Conservation (phyloP, 2,329 filamentous ascomycete species). For the Graphilbum fragrans region DNA sequence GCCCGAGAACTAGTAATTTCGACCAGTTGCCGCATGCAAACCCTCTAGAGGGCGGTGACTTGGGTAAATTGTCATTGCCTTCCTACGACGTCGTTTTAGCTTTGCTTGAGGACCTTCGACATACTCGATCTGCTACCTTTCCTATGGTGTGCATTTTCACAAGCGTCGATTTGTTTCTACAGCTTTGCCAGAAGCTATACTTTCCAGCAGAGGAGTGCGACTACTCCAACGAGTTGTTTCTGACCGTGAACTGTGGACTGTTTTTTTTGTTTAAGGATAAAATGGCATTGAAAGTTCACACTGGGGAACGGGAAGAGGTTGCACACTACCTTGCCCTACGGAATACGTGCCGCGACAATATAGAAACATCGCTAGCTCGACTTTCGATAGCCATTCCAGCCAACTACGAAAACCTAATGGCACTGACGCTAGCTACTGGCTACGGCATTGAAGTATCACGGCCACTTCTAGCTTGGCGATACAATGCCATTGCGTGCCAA, state of each 20-base stretch:
- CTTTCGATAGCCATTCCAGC: conserved; percentile 44
- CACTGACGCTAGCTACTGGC: conserved; percentile 41
- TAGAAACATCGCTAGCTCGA: conserved; percentile 13
- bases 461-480: conserved; percentile 48
- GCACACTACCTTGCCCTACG: conserved; percentile 23
- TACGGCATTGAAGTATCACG: conserved; percentile 51
- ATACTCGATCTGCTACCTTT: conserved; percentile 1
- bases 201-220: not conserved
- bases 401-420: conserved; percentile 40
- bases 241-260: conserved; percentile 25
- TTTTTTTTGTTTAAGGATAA: conserved; percentile 36
- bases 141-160: conserved; percentile 2
- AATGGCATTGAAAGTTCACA: conserved; percentile 20
- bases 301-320: conserved; percentile 13
- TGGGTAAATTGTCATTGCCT: not conserved
- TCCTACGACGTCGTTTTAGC: not conserved
- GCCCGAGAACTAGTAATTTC: too few relatives aligned
- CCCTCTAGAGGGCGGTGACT: too few relatives aligned
- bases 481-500: conserved; percentile 44
- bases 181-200: conserved; percentile 1
- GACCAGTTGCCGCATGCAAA: too few relatives aligned
- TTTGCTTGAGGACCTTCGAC: conserved; percentile 1
- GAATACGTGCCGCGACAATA: conserved; percentile 11
- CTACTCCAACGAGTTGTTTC: not conserved
- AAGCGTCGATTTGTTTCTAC: not conserved